A percentile compares a stretch with the other conserved stretches of the same genome.
Evolutionary conservation across 208 protist species (phyloP).

Genomic region (Trypanosoma boissoni): DNA sequence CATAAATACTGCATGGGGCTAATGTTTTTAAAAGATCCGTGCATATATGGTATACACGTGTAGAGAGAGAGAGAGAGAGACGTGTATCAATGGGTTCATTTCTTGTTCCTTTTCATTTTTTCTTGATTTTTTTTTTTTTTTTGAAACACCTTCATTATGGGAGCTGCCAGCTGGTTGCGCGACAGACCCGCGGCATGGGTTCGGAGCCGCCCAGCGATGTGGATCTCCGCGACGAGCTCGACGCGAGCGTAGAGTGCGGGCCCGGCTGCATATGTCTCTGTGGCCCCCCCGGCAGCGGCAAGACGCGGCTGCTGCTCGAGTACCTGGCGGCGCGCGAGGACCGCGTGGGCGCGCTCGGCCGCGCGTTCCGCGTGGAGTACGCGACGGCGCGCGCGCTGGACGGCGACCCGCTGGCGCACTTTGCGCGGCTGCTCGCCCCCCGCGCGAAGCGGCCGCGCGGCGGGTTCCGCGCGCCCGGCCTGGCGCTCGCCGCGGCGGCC

Average conservation of each 20-base stretch:
- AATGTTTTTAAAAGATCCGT: too few species aligned
- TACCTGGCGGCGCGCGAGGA: conserved; percentile 52
- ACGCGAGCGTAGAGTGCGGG: conserved; percentile 68
- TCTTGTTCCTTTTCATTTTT: too few species aligned
- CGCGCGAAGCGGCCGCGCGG: background rate
- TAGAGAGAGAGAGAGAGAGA: too few species aligned
- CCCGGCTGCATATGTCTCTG: conserved; percentile 75
- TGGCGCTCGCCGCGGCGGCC: background rate
- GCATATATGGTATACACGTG: too few species aligned
- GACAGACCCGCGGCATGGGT: background rate
- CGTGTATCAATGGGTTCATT: too few species aligned
- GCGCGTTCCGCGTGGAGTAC: conserved; percentile 38
- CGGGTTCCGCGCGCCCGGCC: too few species aligned
- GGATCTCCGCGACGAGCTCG: conserved; percentile 59
- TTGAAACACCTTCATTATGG: too few species aligned
- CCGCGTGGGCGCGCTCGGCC: conserved; percentile 20
- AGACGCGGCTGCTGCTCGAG: conserved; percentile 58
- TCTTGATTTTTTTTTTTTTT: too few species aligned
- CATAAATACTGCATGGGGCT: too few species aligned
- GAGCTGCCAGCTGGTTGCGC: background rate
- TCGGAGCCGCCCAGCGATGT: background rate
- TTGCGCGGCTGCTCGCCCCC: conserved; percentile 19
- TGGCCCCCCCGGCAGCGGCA: conserved; percentile 75
- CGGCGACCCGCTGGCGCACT: conserved; percentile 26
- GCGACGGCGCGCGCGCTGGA: conserved; percentile 30